phyloP scores from a whole-genome alignment of 352 stramenopile genomes.

The Globisporangium megalacanthum region DNA sequence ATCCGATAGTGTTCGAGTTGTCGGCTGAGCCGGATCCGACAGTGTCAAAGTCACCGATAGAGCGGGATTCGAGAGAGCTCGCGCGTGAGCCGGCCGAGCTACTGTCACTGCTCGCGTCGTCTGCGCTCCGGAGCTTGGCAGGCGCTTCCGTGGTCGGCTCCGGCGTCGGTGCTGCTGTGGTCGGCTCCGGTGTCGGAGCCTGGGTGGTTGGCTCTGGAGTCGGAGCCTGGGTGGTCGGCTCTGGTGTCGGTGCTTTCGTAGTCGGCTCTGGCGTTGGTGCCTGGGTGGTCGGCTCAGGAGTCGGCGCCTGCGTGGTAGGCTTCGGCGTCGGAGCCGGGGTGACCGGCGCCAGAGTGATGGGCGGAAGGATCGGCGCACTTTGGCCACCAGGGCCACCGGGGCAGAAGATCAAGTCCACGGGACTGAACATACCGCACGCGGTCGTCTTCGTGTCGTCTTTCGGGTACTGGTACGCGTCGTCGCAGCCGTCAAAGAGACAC shows the following conservation, averaged over 20 bases:
- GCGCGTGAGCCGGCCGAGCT: slow-evolving; percentile 3
- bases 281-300: slow-evolving; percentile 5
- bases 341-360: slow-evolving; percentile 2
- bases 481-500: slow-evolving; percentile 45
- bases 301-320: slow-evolving; percentile 6
- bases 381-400: slow-evolving; percentile 28
- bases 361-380: slow-evolving; percentile 4
- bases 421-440: slow-evolving; percentile 29
- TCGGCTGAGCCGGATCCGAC: neutral
- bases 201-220: slow-evolving; percentile 8
- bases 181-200: slow-evolving; percentile 8
- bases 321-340: slow-evolving; percentile 14
- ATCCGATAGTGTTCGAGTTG: slow-evolving; percentile 1
- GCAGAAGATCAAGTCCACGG: slow-evolving; percentile 43
- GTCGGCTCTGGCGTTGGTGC: slow-evolving; percentile 7
- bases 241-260: slow-evolving; percentile 5
- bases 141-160: slow-evolving; percentile 5
- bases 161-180: slow-evolving; percentile 3
- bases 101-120: neutral
- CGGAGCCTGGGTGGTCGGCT: slow-evolving; percentile 4
- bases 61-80: neutral
- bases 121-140: neutral
- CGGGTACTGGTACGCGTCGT: slow-evolving; percentile 59
- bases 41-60: neutral
- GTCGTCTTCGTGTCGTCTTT: slow-evolving; percentile 76